Evolutionary conservation across 2,329 filamentous ascomycete species (phyloP).

Genomic region (Aspergillus puulaauensis): DNA sequence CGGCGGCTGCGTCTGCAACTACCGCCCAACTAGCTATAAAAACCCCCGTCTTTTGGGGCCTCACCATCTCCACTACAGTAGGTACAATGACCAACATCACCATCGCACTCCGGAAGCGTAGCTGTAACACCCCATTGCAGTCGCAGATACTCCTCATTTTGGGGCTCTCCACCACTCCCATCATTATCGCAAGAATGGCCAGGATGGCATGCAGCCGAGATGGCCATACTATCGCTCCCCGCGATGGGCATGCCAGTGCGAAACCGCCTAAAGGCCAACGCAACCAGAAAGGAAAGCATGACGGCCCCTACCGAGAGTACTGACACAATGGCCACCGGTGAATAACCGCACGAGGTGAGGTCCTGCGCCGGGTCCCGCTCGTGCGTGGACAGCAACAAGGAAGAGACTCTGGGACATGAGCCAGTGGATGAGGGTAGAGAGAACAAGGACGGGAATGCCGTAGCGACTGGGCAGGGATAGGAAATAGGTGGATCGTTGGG

Average conservation of each 20-base stretch:
- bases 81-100: not conserved
- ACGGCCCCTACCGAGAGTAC: conserved; percentile 10
- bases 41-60: not conserved
- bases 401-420: conserved; percentile 46
- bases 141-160: not conserved
- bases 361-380: not conserved
- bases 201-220: conserved; percentile 32
- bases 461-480: conserved; percentile 22
- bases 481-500: conserved; percentile 43
- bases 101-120: not conserved
- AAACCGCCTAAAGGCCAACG: conserved; percentile 16
- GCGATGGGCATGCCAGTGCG: conserved; percentile 26
- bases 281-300: conserved; percentile 15
- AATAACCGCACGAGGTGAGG: conserved; percentile 4
- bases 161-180: not conserved
- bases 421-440: conserved; percentile 42
- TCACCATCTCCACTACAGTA: not conserved
- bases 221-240: conserved; percentile 30
- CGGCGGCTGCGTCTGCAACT: too few species aligned
- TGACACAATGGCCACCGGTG: conserved; percentile 12
- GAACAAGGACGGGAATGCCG: conserved; percentile 34
- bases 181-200: not conserved
- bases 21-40: not conserved
- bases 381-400: conserved; percentile 28
- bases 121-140: not conserved